Evolutionary conservation across 805 yeast genomes (phyloP), one percentile per base, ranked within the genome.

Genomic region (Lipomyces anomalus): DNA sequence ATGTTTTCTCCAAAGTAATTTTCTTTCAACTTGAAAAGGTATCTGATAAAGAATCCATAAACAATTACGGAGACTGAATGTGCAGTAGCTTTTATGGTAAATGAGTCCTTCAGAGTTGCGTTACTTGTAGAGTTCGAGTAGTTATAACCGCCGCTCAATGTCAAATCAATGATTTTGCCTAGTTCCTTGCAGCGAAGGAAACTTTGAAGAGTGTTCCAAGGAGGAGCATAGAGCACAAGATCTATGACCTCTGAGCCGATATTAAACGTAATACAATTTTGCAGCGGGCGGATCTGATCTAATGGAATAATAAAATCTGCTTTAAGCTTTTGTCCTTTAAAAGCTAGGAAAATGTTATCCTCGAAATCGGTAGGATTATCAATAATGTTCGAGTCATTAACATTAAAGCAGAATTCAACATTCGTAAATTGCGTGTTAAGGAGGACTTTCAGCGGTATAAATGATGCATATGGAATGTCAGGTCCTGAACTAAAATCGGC

Each of bases 1-100:
- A 77, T 72, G 49, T 74, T 72, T 37, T 85, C 92, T 2, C 98
- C 98, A 62, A 92, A 84, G 61, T 92, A 90, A 60, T 92, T 92
- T 59, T 85, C 95, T 38, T 82, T 75, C 39, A 92, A 70, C 13
- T 78, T 74, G 69, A 88, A 77, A 35, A 90, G 67, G 61, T 84
- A 87, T 52, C 82, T 77, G 4, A 87, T 70, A 5, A 88, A 72
- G 61, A 78, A 84, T 0, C 98, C 98, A 60, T 84, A 84, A 37
- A 82, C 76, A 39, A 82, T 73, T 33, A 92, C 59, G 0, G 84
- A 78, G 0, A 89, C 77, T 39, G 79, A 73, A 23, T 76, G 79
- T 29, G 92, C 84, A 0, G 69, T 61, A 50, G 88, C 76, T 26
- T 80, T 75, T 17, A 92, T 71, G 0, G 76, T 69, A 4, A 86